phyloP scores from a whole-genome alignment of 495 filamentous ascomycete species.

The Talaromyces thailandensis region DNA sequence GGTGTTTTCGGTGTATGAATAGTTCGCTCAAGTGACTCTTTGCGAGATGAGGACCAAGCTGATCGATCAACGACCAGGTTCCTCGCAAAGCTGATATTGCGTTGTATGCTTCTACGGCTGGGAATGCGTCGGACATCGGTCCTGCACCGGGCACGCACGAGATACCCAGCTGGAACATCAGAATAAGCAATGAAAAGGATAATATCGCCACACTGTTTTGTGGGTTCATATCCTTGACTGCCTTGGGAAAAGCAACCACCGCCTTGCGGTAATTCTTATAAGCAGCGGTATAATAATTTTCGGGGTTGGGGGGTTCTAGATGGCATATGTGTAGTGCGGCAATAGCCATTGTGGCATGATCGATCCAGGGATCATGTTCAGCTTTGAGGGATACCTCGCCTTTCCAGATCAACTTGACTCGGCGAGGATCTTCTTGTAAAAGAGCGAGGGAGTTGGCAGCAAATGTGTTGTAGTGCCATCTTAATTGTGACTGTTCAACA shows the following conservation, averaged over 20 bases:
- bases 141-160: conserved; percentile 5
- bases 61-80: conserved; percentile 6
- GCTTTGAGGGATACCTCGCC: background rate
- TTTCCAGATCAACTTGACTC: conserved; percentile 4
- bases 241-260: conserved; percentile 7
- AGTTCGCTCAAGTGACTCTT: background rate
- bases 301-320: conserved; percentile 1
- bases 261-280: conserved; percentile 5
- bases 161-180: conserved; percentile 8
- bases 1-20: conserved; percentile 5
- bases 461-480: conserved; percentile 5
- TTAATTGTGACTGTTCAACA: background rate
- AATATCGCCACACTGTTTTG: conserved; percentile 4
- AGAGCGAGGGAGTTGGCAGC: background rate
- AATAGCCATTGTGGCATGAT: background rate
- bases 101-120: conserved; percentile 4
- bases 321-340: conserved; percentile 5
- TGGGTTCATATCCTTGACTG: conserved; percentile 5
- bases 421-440: conserved; percentile 2
- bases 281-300: conserved; percentile 3
- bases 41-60: conserved; percentile 3
- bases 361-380: background rate
- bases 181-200: conserved; percentile 2
- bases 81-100: conserved; percentile 1
- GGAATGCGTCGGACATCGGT: conserved; percentile 3